Percentiles rank a stretch among this genome's conserved stretches.
Conservation (phyloP, 73 alveolate genomes). For the Paramecium sexaurelia region DNA sequence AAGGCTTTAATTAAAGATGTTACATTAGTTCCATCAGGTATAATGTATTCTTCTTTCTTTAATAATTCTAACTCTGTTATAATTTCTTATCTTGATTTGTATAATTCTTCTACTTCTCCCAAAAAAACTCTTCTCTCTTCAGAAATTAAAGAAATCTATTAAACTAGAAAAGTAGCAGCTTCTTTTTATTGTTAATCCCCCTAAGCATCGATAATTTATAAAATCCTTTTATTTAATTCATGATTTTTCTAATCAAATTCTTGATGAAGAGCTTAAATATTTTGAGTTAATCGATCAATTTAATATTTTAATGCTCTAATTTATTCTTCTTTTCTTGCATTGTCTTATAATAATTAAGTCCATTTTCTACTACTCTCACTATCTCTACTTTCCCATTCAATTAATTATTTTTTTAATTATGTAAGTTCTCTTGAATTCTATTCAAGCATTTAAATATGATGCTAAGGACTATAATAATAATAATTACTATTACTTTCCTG, state of each 20-base stretch:
- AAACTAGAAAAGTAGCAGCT: slow-evolving; percentile 36
- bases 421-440: slow-evolving; percentile 39
- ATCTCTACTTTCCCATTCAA: slow-evolving; percentile 44
- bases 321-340: slow-evolving; percentile 45
- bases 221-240: slow-evolving; percentile 34
- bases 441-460: slow-evolving; percentile 40
- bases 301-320: slow-evolving; percentile 40
- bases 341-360: background rate
- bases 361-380: slow-evolving; percentile 27
- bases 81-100: background rate
- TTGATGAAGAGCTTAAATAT: slow-evolving; percentile 8
- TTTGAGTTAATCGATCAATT: slow-evolving; percentile 17
- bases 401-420: background rate
- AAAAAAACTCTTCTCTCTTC: slow-evolving; percentile 41
- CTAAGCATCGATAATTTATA: background rate
- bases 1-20: slow-evolving; percentile 5
- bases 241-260: slow-evolving; percentile 30
- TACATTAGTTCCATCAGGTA: slow-evolving; percentile 41
- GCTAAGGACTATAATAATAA: background rate
- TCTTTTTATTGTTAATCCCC: slow-evolving; percentile 4
- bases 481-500: background rate
- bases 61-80: slow-evolving; percentile 6
- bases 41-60: slow-evolving; percentile 8
- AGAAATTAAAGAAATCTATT: background rate
- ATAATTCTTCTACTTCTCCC: background rate